These are phyloP conservation scores for Debaryomyces tyrocola DNA, from an alignment of 805 yeast genomes.

Conservation along the genomic window DNA sequence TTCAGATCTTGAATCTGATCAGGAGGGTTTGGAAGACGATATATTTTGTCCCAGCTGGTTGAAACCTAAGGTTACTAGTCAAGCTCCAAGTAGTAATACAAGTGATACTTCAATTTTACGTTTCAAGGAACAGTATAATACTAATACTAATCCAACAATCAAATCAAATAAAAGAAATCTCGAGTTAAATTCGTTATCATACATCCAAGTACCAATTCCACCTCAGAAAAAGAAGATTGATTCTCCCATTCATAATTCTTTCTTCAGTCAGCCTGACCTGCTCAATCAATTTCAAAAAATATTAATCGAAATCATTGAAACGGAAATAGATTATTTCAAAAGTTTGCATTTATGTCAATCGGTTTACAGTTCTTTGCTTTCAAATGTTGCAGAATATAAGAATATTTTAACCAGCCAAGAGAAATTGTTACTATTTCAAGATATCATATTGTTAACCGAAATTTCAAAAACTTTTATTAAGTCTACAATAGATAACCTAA, in stretches of 20 bases:
- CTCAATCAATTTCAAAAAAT: slow-evolving; percentile 1
- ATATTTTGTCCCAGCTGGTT: slow-evolving; percentile 9
- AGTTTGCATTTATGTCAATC: slow-evolving; percentile 25
- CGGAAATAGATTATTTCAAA: slow-evolving; percentile 33
- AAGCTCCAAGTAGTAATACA: not conserved
- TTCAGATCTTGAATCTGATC: not conserved
- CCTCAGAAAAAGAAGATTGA: slow-evolving; percentile 26
- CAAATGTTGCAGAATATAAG: slow-evolving; percentile 23
- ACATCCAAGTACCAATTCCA: not conserved
- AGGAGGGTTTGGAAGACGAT: slow-evolving; percentile 2
- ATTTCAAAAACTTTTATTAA: slow-evolving; percentile 16
- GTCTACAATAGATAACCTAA: slow-evolving; percentile 5
- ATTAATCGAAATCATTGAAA: slow-evolving; percentile 25
- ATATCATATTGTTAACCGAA: slow-evolving; percentile 38
- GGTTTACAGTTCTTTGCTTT: slow-evolving; percentile 31
- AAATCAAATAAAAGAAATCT: slow-evolving; percentile 3
- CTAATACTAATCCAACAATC: not conserved
- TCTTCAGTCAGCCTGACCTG: slow-evolving; percentile 9
- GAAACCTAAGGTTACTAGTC: not conserved
- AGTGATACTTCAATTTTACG: not conserved
- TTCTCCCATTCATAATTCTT: slow-evolving; percentile 31
- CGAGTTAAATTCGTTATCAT: not conserved
- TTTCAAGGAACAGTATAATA: not conserved
- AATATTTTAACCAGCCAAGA: slow-evolving; percentile 33
- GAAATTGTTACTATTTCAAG: slow-evolving; percentile 42